Evolutionary conservation across 2,329 filamentous ascomycete genomes (phyloP), one percentile per base, ranked within the genome.

Genomic region (Pyrenophora graminea): DNA sequence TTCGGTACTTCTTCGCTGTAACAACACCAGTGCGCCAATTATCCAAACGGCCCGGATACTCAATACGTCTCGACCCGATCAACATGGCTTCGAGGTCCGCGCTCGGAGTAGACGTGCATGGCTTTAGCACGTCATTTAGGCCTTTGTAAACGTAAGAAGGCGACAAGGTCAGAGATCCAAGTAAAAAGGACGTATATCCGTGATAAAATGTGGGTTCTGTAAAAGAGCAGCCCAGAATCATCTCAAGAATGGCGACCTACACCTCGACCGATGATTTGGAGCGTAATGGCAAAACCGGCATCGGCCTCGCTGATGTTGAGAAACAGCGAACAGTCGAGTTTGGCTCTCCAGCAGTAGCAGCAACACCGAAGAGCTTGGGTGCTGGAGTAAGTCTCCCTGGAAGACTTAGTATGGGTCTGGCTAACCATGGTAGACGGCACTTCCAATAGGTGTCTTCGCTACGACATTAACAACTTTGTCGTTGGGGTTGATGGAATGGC

Each of bases 401-500:
- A 10, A 25, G 6, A 25, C 12, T 8, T 3, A 31, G 4, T 1
- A 12, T 3, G 10, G 12, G 10, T 9, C 19, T 38, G 31, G 33
- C 44, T 59, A 32, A 60, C 17, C 0, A 18, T 3, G n/a, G n/a
- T 34, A 77, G 75, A 79, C 78, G 8, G 77, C 79, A 0, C 64
- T 82, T 1, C 78, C 78, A 0, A 77, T 82, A 27, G 80, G 80
- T 1, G 80, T 77, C 3, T 83, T 84, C 55, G 76, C 79, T 0
- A 83, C 80, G 1, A 83, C 81, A 0, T 59, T 84, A 13, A 82
- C 79, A 0, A 82, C 80, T 0, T 67, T 84, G 1, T 82, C 80
- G 0, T 66, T 82, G 1, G 76, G 76, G n/a, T 63, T 83, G 41
- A 83, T 83, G 80, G 80, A 80, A 61, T 83, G 75, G 71, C 73